Evolutionary conservation across 2,329 filamentous ascomycete species (phyloP), one percentile per base, ranked within the genome.

Genomic region (Colletotrichum sp.): DNA sequence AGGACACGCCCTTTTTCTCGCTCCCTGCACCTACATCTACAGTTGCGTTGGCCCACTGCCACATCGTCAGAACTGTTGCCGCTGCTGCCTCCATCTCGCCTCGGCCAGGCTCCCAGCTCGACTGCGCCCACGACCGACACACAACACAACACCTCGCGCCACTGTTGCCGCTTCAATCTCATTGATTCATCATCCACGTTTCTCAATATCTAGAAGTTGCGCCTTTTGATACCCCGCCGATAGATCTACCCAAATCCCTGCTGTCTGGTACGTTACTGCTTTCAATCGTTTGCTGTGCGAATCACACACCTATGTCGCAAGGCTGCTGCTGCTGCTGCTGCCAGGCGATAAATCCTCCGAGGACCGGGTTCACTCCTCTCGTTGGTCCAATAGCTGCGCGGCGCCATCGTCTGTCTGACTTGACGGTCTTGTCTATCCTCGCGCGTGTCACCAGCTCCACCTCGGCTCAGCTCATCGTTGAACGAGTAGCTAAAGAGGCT

Each of bases 261-360:
- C 55, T 68, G 28, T 43, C 18, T 55, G 75, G 75, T 77, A 77
- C 65, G 75, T 77, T 76, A 32, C 61, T 66, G 32, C 55, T 56
- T 62, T 52, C 48, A 32, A 18, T 69, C 56, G 52, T 74, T 58
- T 65, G 59, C 59, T 66, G 59, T 64, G 18, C 71, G 59, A 74
- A 76, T 38, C 74, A 59, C 48, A 36, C 36, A n/a, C 56, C 43
- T 43, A 62, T 13, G 64, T 66, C 36, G 71, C 65, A 70, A 76
- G 59, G 73, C 59, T 66, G 73, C 34, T 48, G 70, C 58, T 69
- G 64, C 58, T 69, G 64, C 43, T 69, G 59, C 34, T 59, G 69
- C 58, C 69, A 69, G 68, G 63, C 70, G 52, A 48, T 16, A 70
- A 76, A 74, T 48, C 58, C 61, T 66, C 65, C 64, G 26, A 68